Percentiles rank a stretch among this genome's conserved stretches.
Conservation (phyloP, 2,329 filamentous ascomycete genomes). For the Aspergillus proliferans region DNA sequence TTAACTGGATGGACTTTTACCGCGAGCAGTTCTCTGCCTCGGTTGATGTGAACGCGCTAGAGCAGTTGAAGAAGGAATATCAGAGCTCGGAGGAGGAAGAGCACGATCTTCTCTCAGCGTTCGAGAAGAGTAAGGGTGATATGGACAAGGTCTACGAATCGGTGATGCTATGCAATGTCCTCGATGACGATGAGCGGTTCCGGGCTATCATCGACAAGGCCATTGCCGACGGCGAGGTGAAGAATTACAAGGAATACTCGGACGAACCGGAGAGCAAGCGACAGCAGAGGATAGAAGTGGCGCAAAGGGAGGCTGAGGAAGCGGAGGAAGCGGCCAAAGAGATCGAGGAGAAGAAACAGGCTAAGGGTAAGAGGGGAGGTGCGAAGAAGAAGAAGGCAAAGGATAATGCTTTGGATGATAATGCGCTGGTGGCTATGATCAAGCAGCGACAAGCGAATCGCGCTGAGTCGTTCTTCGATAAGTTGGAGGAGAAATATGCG, state of each 20-base stretch:
- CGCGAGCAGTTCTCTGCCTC: constrained; percentile 73
- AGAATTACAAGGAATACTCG: constrained; percentile 62
- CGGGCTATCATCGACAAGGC: constrained; percentile 72
- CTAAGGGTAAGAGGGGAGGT: constrained; percentile 43
- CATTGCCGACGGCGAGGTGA: constrained; percentile 63
- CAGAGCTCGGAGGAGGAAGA: constrained; percentile 81
- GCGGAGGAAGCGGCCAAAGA: constrained; percentile 71
- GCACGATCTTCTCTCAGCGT: constrained; percentile 69
- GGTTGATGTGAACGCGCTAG: constrained; percentile 67
- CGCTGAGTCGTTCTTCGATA: constrained; percentile 59
- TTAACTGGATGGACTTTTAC: constrained; percentile 89
- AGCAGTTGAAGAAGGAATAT: constrained; percentile 70
- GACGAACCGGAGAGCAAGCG: constrained; percentile 64
- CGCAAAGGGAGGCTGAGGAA: constrained; percentile 62
- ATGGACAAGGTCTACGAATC: constrained; percentile 71
- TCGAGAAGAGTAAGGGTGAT: constrained; percentile 64
- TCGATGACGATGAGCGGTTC: constrained; percentile 82
- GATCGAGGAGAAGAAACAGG: constrained; percentile 64
- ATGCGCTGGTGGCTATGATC: constrained; percentile 66
- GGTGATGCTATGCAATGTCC: constrained; percentile 79
- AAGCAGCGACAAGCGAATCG: constrained; percentile 62
- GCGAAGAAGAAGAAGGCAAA: constrained; percentile 27
- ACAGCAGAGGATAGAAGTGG: constrained; percentile 54
- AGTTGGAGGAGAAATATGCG: constrained; percentile 70
- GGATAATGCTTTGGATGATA: constrained; percentile 27